A percentile compares a stretch with the other conserved stretches of the same genome.
These are phyloP conservation scores for Paramyrothecium roridum DNA, from an alignment of 2,329 filamentous ascomycete genomes.

Conservation along the genomic window DNA sequence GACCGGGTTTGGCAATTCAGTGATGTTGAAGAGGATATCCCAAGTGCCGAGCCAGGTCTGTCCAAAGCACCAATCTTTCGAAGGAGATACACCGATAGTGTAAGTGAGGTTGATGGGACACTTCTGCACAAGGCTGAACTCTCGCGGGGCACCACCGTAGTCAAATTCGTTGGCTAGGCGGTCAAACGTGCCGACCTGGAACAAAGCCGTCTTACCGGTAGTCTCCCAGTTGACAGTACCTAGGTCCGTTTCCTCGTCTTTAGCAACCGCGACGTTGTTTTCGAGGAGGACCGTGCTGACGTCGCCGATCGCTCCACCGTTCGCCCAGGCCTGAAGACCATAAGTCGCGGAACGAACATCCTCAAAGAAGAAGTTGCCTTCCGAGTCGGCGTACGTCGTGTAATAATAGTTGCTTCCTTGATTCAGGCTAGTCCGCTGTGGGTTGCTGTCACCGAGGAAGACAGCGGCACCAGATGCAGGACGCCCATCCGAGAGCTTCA, in stretches of 20 bases:
- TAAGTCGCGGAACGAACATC: neutral
- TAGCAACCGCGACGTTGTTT: neutral
- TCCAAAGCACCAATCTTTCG: neutral
- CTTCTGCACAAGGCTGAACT: neutral
- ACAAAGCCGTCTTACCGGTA: neutral
- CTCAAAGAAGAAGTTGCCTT: neutral
- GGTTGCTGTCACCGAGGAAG: neutral
- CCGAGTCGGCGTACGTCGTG: neutral
- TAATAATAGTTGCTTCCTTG: neutral
- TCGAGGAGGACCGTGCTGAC: neutral
- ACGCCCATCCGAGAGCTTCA: neutral
- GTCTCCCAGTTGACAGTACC: neutral
- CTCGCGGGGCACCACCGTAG: neutral
- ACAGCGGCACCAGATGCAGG: neutral
- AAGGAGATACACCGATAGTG: neutral
- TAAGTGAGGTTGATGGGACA: neutral
- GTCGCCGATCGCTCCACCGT: neutral
- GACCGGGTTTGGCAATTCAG: neutral
- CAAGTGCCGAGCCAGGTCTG: conserved; percentile 1
- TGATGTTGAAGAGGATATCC: neutral
- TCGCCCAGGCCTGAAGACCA: neutral
- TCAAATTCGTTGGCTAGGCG: neutral
- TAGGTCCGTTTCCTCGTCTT: neutral
- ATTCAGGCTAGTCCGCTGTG: neutral
- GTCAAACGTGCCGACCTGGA: neutral